A percentile compares a stretch with the other conserved stretches of the same genome.
phyloP scores from a whole-genome alignment of 2,329 filamentous ascomycete genomes.

The Aspergillus unguis region DNA sequence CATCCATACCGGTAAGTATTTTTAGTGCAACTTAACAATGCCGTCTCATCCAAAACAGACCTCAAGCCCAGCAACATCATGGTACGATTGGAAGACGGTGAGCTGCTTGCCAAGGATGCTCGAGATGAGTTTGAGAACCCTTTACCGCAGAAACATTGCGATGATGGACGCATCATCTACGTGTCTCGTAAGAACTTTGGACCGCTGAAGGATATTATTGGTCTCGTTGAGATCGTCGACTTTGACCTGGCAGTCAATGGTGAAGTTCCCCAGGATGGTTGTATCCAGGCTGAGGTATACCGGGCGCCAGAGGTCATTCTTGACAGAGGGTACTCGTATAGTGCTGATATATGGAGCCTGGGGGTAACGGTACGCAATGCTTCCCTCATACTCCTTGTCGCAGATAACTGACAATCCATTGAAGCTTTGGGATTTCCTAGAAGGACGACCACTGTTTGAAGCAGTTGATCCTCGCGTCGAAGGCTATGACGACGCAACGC shows the following conservation, averaged over 20 bases:
- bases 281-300: conserved; percentile 41
- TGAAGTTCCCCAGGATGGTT: conserved; percentile 31
- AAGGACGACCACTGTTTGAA: conserved; percentile 18
- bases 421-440: conserved; percentile 24
- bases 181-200: conserved; percentile 24
- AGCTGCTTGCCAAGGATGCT: conserved; percentile 23
- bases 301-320: conserved; percentile 33
- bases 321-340: conserved; percentile 27
- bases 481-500: conserved; percentile 12
- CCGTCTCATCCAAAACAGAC: conserved; percentile 21
- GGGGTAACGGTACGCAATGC: conserved; percentile 23
- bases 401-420: conserved; percentile 2
- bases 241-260: conserved; percentile 28
- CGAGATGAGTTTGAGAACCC: conserved; percentile 24
- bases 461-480: conserved; percentile 1
- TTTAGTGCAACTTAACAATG: not conserved
- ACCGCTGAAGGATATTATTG: conserved; percentile 15
- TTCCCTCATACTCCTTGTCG: not conserved
- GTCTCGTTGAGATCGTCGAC: conserved; percentile 27
- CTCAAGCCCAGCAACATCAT: conserved; percentile 43
- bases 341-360: conserved; percentile 35
- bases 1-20: conserved; percentile 38
- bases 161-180: conserved; percentile 28
- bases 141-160: conserved; percentile 23
- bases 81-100: conserved; percentile 24